Conservation (phyloP, 108 stramenopile species). For the Hondaea fermentalgiana region DNA sequence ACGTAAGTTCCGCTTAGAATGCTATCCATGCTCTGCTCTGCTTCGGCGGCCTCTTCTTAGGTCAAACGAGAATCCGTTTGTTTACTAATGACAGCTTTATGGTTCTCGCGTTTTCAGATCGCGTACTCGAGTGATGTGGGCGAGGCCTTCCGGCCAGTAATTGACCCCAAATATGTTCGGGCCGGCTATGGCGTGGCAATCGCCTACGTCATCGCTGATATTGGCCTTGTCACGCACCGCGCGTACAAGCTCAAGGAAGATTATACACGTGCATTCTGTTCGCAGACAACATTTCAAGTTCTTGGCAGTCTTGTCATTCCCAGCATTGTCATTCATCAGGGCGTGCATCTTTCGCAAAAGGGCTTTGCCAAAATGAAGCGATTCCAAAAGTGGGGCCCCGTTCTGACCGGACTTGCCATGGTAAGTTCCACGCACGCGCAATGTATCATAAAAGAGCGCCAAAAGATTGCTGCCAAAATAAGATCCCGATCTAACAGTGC, state of each 20-base stretch:
- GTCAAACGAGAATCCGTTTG: neutral
- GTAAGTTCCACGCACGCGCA: neutral
- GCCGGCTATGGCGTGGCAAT: slow-evolving; percentile 6
- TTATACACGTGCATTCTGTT: neutral
- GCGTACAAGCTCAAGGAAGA: neutral
- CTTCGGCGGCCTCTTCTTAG: neutral
- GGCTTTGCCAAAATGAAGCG: neutral
- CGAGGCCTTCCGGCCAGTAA: slow-evolving; percentile 10
- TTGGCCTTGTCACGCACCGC: neutral
- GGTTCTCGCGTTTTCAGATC: neutral
- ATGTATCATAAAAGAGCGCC: too few relatives aligned
- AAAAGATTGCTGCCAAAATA: neutral
- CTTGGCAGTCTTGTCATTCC: neutral
- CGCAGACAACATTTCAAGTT: neutral
- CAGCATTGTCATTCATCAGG: neutral
- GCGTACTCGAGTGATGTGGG: neutral
- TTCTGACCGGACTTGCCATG: neutral
- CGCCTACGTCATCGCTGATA: neutral
- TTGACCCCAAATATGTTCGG: neutral
- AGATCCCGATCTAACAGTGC: neutral
- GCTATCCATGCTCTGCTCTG: neutral
- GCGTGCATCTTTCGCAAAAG: neutral
- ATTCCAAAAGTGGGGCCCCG: neutral
- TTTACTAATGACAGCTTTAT: neutral
- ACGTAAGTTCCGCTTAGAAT: neutral